phyloP scores from a whole-genome alignment of 2,329 filamentous ascomycete species.

The Neophaeococcomyces aloes region DNA sequence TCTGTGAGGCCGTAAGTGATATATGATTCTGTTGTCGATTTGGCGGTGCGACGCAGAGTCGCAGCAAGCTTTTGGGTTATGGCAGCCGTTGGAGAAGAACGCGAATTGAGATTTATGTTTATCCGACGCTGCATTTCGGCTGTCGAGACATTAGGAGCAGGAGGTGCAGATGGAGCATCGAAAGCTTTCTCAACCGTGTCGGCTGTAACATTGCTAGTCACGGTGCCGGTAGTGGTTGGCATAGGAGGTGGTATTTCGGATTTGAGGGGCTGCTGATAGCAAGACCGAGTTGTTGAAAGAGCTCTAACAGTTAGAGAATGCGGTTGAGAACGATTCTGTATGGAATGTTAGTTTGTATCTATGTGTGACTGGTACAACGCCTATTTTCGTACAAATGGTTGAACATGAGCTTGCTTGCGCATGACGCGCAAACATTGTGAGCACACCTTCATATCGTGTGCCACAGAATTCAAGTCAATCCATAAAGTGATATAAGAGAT shows the following conservation, averaged over 20 bases:
- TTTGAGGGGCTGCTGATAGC: constrained; percentile 6
- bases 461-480: background rate
- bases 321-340: constrained; percentile 4
- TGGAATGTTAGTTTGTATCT: background rate
- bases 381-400: constrained; percentile 11
- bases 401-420: constrained; percentile 8
- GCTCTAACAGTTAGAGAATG: background rate
- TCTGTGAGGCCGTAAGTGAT: constrained; percentile 71
- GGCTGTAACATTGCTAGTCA: constrained; percentile 14
- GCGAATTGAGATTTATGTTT: constrained; percentile 5
- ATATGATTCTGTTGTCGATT: constrained; percentile 53
- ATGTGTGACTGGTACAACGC: background rate
- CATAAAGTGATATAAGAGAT: background rate
- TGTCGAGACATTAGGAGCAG: background rate
- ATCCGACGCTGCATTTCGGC: constrained; percentile 8
- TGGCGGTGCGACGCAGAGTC: constrained; percentile 26
- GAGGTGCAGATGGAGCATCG: background rate
- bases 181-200: constrained; percentile 1
- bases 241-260: constrained; percentile 10
- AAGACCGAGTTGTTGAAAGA: background rate
- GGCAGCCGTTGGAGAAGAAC: constrained; percentile 4
- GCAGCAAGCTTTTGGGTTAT: constrained; percentile 13
- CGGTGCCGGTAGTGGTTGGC: constrained; percentile 9
- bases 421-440: constrained; percentile 16
- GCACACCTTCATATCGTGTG: constrained; percentile 11